Percentiles rank a stretch among this genome's conserved stretches.
These are phyloP conservation scores for Eucalyptus microcorys DNA, from an alignment of 345 rosid genomes.

Conservation along the genomic window DNA sequence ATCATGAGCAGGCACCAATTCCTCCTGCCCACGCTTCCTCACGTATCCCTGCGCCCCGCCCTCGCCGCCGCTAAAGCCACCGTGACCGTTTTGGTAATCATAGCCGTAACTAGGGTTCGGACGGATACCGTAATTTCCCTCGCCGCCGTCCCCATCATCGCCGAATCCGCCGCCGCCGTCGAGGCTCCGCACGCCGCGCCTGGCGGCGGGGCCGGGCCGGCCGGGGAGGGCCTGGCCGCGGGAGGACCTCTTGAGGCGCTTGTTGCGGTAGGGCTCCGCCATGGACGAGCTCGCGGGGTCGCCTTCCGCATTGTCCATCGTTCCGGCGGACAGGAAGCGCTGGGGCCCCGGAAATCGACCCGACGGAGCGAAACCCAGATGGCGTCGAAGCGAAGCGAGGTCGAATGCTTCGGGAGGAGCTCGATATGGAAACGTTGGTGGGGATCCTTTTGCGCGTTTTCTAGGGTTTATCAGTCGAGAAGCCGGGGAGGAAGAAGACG, in stretches of 20 bases:
- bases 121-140: background rate
- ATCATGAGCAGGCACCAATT: background rate
- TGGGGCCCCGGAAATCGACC: background rate
- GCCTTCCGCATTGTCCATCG: background rate
- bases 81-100: background rate
- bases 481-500: background rate
- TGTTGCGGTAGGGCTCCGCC: conserved; percentile 11
- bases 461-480: background rate
- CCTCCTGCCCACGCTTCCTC: conserved; percentile 23
- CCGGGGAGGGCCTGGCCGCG: conserved; percentile 1
- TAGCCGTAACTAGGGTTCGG: background rate
- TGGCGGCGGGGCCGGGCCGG: background rate
- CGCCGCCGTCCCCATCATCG: conserved; percentile 1
- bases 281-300: background rate
- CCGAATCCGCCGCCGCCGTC: conserved; percentile 4
- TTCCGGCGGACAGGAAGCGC: background rate
- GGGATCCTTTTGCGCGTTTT: background rate
- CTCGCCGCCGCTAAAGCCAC: background rate
- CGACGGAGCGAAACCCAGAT: background rate
- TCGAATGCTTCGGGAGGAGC: background rate
- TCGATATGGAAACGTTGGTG: background rate
- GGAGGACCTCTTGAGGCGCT: conserved; percentile 1
- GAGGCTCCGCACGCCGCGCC: conserved; percentile 4
- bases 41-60: conserved; percentile 17
- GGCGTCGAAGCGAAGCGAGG: background rate